Base-by-base conservation (phyloP, 495 filamentous ascomycete genomes). In the Gamarada debralockiae region DNA sequence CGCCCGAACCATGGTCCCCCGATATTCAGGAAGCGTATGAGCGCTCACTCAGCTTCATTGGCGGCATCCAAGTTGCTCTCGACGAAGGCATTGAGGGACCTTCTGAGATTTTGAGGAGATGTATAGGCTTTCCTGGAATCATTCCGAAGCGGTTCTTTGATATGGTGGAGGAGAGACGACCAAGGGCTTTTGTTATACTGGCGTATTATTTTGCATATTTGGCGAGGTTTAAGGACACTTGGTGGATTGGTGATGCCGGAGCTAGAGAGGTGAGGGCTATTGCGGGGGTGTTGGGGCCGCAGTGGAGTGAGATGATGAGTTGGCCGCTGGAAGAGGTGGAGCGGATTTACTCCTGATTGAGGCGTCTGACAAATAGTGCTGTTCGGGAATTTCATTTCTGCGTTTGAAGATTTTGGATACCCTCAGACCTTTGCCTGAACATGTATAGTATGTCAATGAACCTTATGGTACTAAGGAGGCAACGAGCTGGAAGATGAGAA, bases 211-310 rank as follows among this genome's bases (percentile, higher is more conserved):
- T 74, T 56, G 67, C 69, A 0, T 46, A 70, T 21, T 50, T 65
- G 12, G 58, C 57, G 12, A 59, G 41, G 17, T 57, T 66, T 20
- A 55, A 65, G 2, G 47, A 65, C 50, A 41, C 67, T 1, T 76
- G 73, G 72, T 76, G 70, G 72, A 52, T 73, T 46, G 65, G 55
- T 2, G 60, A 67, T 9, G 66, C 61, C 12, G 63, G 66, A 6
- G 58, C 51, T 27, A 53, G 62, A 24, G 72, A 75, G 46, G 61
- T 73, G 3, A 51, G 58, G 22, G 69, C 63, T 2, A 72, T 76
- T 34, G 49, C 66, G n/a, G 56, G 56, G 13, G 59, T 59, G n/a
- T 40, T 76, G 22, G 64, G 65, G 1, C 24, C 50, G 6, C 57
- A 67, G 34, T 76, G 72, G 73, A 60, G 65, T 29, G 65, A 59